Base-by-base conservation (phyloP, 2,329 filamentous ascomycete species). In the Drechmeria coniospora region DNA sequence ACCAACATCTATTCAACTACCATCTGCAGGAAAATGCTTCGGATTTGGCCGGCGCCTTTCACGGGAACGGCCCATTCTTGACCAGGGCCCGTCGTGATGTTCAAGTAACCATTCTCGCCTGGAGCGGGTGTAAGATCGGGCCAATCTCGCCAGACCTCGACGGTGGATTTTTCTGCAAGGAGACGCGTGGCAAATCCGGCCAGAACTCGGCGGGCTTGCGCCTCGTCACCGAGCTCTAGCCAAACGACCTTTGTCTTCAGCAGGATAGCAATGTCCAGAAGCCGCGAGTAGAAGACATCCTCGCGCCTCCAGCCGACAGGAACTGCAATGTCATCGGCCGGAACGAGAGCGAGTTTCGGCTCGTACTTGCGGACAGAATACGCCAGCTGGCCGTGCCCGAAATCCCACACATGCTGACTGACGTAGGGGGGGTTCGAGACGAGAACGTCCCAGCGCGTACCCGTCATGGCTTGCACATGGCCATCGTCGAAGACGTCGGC, bases 361-460 rank as follows among this genome's bases (percentile, higher is more conserved):
- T 98, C 90, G 46, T 73, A 83, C 25, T 72, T 72, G 11, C 83
- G 69, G 17, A 94, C 87, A 9, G 80, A 87, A 42, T 80, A 84
- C 6, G 67, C 68, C 24, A 61, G 38, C 18, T 59, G 50, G 11
- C 51, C 51, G 8, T 41, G 40, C 12, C 54, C 56, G 4, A 49
- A 36, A 20, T 47, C 33, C 56, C 56, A 61, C 8, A 51, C 42
- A 21, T 47, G 38, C 0, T 61, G 56, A 2, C 84, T 92, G 27
- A 95, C 76, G 48, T 95, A 95, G 1, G 90, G 90, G 11, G 90
- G 90, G 44, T 98, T 98, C 2, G 79, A 79, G 20, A 90, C 68
- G 2, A 98, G 53, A 4, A 95, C 54, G 35, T 92, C 74, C 43
- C 49, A 65, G 3, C 21, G 38, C 11, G 25, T 28, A 7, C 24